A percentile compares a stretch with the other conserved stretches of the same genome.
Evolutionary conservation across 2,329 filamentous ascomycete species (phyloP).

Genomic region (Volutella citrinella): DNA sequence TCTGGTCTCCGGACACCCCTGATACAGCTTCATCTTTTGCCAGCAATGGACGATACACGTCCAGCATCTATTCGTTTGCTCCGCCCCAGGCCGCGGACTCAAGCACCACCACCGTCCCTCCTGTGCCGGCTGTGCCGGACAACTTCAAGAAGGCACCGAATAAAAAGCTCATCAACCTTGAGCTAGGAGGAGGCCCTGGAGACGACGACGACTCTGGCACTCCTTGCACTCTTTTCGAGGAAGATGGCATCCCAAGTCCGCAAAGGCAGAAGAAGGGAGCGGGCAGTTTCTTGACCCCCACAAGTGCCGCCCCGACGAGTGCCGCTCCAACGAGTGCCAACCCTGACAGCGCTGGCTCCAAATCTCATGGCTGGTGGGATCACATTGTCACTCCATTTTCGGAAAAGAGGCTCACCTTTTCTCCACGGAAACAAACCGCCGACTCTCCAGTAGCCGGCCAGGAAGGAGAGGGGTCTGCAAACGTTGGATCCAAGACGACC

Average conservation of each 20-base stretch:
- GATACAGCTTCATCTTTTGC: constrained; percentile 43
- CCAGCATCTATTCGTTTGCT: constrained; percentile 61
- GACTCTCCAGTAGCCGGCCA: constrained; percentile 28
- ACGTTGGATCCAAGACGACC: constrained; percentile 11
- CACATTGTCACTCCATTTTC: constrained; percentile 69
- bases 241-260: constrained; percentile 52
- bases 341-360: constrained; percentile 52
- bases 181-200: constrained; percentile 28
- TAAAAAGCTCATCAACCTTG: constrained; percentile 36
- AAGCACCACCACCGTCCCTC: constrained; percentile 45
- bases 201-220: constrained; percentile 52
- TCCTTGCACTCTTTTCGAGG: constrained; percentile 67
- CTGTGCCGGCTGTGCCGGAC: constrained; percentile 57
- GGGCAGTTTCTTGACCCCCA: too few species aligned
- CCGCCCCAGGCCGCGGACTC: constrained; percentile 34
- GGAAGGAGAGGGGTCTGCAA: constrained; percentile 38
- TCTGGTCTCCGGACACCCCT: constrained; percentile 62
- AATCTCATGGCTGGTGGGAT: constrained; percentile 74
- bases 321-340: constrained; percentile 33
- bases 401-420: constrained; percentile 43
- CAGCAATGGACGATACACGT: constrained; percentile 43
- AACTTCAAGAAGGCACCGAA: constrained; percentile 33
- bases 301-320: constrained; percentile 35
- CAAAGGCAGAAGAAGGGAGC: too few species aligned
- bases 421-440: constrained; percentile 33